Evolutionary conservation across 257 asterid species (phyloP), one percentile per base, ranked within the genome.

Genomic region (Scutellaria minor): DNA sequence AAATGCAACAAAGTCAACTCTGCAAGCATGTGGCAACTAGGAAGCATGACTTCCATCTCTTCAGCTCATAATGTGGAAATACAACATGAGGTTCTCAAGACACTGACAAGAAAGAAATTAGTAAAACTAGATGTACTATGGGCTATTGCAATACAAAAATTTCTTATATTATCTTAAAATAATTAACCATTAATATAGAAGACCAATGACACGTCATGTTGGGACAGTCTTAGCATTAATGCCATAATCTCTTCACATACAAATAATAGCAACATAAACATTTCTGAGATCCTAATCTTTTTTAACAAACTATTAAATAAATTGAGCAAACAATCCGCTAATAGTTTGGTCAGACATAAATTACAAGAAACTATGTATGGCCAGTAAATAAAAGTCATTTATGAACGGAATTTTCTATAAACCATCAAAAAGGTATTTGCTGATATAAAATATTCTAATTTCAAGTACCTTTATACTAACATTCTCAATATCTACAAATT

Each of bases 171-270:
- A 39, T 69, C 5, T 5, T 6, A 40, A 45, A 57, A 44, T 14
- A 35, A 24, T 22, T 35, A 13, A 70, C 64, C 46, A 48, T 22
- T 45, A 37, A 37, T 24, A 37, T 6, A 27, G 37, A n/a, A 50
- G 2, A 20, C 11, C 54, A 60, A 46, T 60, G 6, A 9, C 4
- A 22, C 18, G 18, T 45, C 42, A 35, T 4, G 15, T 18, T 15
- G 50, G 53, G 15, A 22, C 18, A 39, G 35, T n/a, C 37, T 50
- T 14, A 40, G 6, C 51, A 39, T 5, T 5, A n/a, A 6, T 12
- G 47, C 3, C 52, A 42, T 24, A 13, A 71, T n/a, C 14, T 59
- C 1, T 45, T 70, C 27, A 15, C 22, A 54, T 60, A 73, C 51
- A 55, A 54, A 14, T 24, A 31, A 3, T 31, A 31, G 37, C 37